Conservation (phyloP, 1,139 yeast species). For the Taphrina communis region DNA sequence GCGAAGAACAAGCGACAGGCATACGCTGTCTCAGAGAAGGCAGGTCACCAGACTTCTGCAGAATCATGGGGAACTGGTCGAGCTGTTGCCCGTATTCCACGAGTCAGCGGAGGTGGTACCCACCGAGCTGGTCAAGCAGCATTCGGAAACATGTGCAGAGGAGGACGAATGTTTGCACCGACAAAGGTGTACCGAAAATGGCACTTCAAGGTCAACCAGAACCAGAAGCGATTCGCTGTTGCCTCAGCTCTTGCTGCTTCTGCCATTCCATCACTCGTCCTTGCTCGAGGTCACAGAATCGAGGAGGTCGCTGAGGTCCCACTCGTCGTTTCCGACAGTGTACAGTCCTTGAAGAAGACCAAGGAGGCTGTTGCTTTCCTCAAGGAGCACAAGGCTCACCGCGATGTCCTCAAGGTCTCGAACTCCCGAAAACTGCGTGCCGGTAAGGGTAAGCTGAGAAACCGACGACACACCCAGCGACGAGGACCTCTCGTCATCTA, state of each 20-base stretch:
- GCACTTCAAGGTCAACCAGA: constrained; percentile 99
- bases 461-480: constrained; percentile 99
- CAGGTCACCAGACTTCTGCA: constrained; percentile 99
- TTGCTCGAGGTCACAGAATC: constrained; percentile 99
- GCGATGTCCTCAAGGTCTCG: constrained; percentile 97
- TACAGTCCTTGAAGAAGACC: constrained; percentile 94
- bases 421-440: constrained; percentile 99
- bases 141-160: constrained; percentile 99
- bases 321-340: constrained; percentile 91
- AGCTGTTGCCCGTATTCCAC: constrained; percentile 99
- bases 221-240: constrained; percentile 99
- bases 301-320: constrained; percentile 99
- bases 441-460: constrained; percentile 99
- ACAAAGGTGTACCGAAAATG: constrained; percentile 99
- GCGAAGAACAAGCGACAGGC: constrained; percentile 99
- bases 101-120: constrained; percentile 99
- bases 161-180: constrained; percentile 99
- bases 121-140: constrained; percentile 99
- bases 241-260: constrained; percentile 99
- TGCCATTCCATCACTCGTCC: constrained; percentile 96
- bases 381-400: constrained; percentile 98
- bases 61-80: constrained; percentile 99
- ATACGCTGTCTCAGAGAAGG: constrained; percentile 98
- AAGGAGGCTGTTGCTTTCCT: constrained; percentile 98
- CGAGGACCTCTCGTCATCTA: constrained; percentile 99